Percentiles rank a stretch among this genome's conserved stretches.
These are phyloP conservation scores for Starmera pachycereana DNA, from an alignment of 805 yeast genomes.

Conservation along the genomic window DNA sequence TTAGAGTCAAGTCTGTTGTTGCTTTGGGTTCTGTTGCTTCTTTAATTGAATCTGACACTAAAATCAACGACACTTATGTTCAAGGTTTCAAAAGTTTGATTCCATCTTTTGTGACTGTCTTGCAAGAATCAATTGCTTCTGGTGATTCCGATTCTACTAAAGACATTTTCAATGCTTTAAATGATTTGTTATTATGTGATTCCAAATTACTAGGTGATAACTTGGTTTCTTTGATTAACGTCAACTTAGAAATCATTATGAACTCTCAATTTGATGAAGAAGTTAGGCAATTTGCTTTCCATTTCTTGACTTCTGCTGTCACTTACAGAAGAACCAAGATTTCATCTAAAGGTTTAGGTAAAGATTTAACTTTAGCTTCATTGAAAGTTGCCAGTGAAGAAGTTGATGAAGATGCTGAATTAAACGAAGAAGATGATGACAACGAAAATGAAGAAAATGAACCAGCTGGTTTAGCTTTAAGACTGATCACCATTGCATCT, in stretches of 20 bases:
- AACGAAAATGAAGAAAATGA: slow-evolving; percentile 88
- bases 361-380: slow-evolving; percentile 63
- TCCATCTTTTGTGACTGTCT: slow-evolving; percentile 73
- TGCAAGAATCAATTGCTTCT: slow-evolving; percentile 59
- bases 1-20: slow-evolving; percentile 74
- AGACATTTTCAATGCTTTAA: slow-evolving; percentile 75
- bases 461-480: slow-evolving; percentile 67
- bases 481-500: slow-evolving; percentile 71
- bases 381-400: slow-evolving; percentile 75
- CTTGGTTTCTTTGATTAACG: slow-evolving; percentile 55
- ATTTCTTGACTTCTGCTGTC: slow-evolving; percentile 70
- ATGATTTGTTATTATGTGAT: slow-evolving; percentile 68
- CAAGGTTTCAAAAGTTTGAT: slow-evolving; percentile 51
- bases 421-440: slow-evolving; percentile 75
- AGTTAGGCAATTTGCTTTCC: slow-evolving; percentile 71
- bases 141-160: slow-evolving; percentile 67
- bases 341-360: slow-evolving; percentile 74
- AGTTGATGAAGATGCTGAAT: slow-evolving; percentile 64
- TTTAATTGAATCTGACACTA: slow-evolving; percentile 51
- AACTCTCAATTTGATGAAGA: slow-evolving; percentile 67
- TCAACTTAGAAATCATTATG: slow-evolving; percentile 67
- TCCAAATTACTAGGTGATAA: slow-evolving; percentile 69
- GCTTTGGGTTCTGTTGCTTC: slow-evolving; percentile 63
- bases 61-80: slow-evolving; percentile 35
- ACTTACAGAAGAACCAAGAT: slow-evolving; percentile 76